Evolutionary conservation across 345 rosid genomes (phyloP), one percentile per base, ranked within the genome.

Genomic region (Eutrema japonicum): DNA sequence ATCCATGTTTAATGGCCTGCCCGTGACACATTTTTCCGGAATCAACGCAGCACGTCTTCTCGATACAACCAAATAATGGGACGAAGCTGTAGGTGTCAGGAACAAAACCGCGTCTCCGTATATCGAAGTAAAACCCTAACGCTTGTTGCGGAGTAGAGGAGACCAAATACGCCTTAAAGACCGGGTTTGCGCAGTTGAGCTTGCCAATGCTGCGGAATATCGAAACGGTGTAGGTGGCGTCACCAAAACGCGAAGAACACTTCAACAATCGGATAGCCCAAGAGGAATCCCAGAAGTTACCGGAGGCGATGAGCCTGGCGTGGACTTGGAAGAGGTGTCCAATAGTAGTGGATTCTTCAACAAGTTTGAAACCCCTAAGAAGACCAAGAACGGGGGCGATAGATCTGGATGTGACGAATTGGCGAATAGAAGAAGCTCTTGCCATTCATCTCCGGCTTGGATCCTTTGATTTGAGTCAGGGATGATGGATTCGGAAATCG

Each of bases 71-170:
- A 36, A 88, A 26, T 45, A 91, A 81, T 7, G 86, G 83, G 40
- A 85, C 83, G 73, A 84, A 90, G 46, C 84, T 82, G 72, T 83
- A 87, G 45, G 86, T 74, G 67, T 90, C 90, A 10, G 96, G 92
- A 40, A 51, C 51, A 68, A 88, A 84, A 3, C 89, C 89, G 71
- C 50, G 56, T 68, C 55, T 53, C 56, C 79, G 30, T 80, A 83
- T 80, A 53, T 80, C 77, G n/a, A 84, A 80, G 73, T 83, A 87
- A 40, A 87, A 85, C 38, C 65, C 68, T 45, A 83, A 49, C 10
- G 82, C 92, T 68, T 72, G 66, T 0, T 41, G 22, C 0, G 90
- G 87, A n/a, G 32, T 26, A 11, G 84, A 78, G 50, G 90, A 85
- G 49, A 69, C 26, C 41, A 78, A 75, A 60, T 52, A 88, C n/a